Evolutionary conservation across 2,329 filamentous ascomycete genomes (phyloP), one percentile per base, ranked within the genome.

Genomic region (Trichoderma sp.): DNA sequence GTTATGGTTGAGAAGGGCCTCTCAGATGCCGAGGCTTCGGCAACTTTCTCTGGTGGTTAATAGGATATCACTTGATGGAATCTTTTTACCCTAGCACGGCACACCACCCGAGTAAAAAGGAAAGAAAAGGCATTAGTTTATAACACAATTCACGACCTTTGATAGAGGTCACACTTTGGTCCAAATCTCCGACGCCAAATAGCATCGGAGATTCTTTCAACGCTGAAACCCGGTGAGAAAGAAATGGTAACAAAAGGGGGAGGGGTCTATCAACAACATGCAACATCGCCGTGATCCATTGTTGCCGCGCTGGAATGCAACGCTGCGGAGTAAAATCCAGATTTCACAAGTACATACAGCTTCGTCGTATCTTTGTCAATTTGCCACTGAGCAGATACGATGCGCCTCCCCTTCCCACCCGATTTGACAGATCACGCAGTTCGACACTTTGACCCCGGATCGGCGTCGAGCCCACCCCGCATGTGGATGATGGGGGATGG

Each of bases 341-440:
- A 31, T 33, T 60, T 9, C 45, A 41, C 14, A 45, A 21, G 21
- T 56, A 21, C 50, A 24, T 56, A 21, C 50, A 24, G n/a, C 21
- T 21, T 21, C 50, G 11, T 27, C 12, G 38, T 71, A 29, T 35
- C 24, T 29, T 33, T 27, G 12, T 14, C n/a, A 69, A 31, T 14
- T 33, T 27, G 12, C n/a, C n/a, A 69, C 45, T 14, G 14, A 18
- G 45, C 60, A 29, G 16, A 27, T 29, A 60, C 16, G 27, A 62
- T 62, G 16, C 21, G 62, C 21, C 33, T 38, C 21, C 21, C 33
- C 11, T 38, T 64, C 18, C 33, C 31, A 12, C 31, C 33, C 33
- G 67, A 33, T 63, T 71, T 63, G 68, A 71, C 56, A 71, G 68
- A 71, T 71, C 56, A 62, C 60, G 59, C 53, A 71, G 7, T 24